Percentiles rank a stretch among this genome's conserved stretches.
phyloP scores from a whole-genome alignment of 2,329 filamentous ascomycete species.

The Colletotrichum coccodes region DNA sequence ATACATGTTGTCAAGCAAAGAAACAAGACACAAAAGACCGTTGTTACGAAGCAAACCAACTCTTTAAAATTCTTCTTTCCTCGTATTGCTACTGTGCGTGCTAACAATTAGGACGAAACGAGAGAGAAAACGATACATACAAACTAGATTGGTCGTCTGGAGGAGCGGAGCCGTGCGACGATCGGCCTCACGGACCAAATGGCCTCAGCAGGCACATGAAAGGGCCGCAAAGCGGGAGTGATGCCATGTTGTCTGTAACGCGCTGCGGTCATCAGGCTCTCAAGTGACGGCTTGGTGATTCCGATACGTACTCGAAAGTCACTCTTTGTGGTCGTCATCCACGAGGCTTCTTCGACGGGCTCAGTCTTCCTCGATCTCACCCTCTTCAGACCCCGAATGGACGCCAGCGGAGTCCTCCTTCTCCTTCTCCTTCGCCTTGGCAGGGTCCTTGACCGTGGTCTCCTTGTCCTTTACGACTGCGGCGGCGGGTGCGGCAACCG shows the following conservation, averaged over 20 bases:
- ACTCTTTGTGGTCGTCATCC: neutral
- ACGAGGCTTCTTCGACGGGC: neutral
- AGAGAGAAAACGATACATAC: slow-evolving; percentile 28
- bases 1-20: slow-evolving; percentile 6
- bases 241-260: slow-evolving; percentile 22
- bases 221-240: neutral
- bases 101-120: slow-evolving; percentile 14
- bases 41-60: slow-evolving; percentile 1
- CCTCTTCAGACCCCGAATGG: slow-evolving; percentile 93
- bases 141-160: neutral
- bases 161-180: neutral
- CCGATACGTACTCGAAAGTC: slow-evolving; percentile 45
- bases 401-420: slow-evolving; percentile 66
- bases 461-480: slow-evolving; percentile 33
- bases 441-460: slow-evolving; percentile 37
- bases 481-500: slow-evolving; percentile 39
- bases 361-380: slow-evolving; percentile 91
- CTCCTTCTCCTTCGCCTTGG: slow-evolving; percentile 63
- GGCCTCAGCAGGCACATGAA: neutral
- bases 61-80: neutral
- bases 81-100: neutral
- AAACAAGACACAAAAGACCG: slow-evolving; percentile 9
- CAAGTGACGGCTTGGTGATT: slow-evolving; percentile 37
- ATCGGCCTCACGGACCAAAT: neutral
- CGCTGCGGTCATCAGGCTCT: slow-evolving; percentile 34